Percentiles rank a stretch among this genome's conserved stretches.
phyloP scores from a whole-genome alignment of 805 yeast genomes.

The Saccharomyces mikatae region DNA sequence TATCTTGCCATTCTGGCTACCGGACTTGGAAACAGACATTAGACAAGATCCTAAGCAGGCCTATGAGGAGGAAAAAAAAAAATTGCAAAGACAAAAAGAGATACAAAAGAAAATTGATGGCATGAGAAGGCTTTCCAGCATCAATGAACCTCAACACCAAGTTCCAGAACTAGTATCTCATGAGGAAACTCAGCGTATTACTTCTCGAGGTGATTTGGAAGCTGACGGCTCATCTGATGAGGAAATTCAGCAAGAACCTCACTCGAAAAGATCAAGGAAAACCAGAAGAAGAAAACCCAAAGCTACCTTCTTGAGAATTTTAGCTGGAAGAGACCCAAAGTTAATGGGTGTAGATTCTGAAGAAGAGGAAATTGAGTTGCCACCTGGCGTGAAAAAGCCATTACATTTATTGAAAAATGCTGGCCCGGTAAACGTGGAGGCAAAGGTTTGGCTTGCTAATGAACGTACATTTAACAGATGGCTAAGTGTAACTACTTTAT shows the following conservation, averaged over 20 bases:
- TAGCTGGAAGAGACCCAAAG: slow-evolving; percentile 37
- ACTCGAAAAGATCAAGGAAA: slow-evolving; percentile 9
- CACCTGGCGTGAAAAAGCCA: slow-evolving; percentile 86
- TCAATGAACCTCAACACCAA: slow-evolving; percentile 9
- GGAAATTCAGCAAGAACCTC: slow-evolving; percentile 14
- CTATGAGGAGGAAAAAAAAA: slow-evolving; percentile 54
- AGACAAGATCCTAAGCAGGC: slow-evolving; percentile 75
- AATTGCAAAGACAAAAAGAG: slow-evolving; percentile 40
- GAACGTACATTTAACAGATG: slow-evolving; percentile 95
- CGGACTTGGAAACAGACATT: slow-evolving; percentile 76
- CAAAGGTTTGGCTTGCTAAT: slow-evolving; percentile 97
- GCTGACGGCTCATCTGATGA: slow-evolving; percentile 50
- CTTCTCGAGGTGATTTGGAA: slow-evolving; percentile 40
- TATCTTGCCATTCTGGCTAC: slow-evolving; percentile 88
- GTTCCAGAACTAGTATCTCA: background rate
- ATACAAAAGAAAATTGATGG: slow-evolving; percentile 29
- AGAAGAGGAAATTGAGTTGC: slow-evolving; percentile 77
- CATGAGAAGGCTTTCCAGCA: slow-evolving; percentile 30
- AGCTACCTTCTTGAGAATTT: slow-evolving; percentile 30
- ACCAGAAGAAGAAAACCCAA: slow-evolving; percentile 24
- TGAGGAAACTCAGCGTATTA: background rate
- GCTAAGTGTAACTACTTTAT: slow-evolving; percentile 80
- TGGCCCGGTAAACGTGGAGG: slow-evolving; percentile 90
- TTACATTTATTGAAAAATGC: slow-evolving; percentile 70
- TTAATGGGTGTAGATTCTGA: slow-evolving; percentile 65